Conservation (phyloP, 306 rosid genomes). For the Rubus idaeus region DNA sequence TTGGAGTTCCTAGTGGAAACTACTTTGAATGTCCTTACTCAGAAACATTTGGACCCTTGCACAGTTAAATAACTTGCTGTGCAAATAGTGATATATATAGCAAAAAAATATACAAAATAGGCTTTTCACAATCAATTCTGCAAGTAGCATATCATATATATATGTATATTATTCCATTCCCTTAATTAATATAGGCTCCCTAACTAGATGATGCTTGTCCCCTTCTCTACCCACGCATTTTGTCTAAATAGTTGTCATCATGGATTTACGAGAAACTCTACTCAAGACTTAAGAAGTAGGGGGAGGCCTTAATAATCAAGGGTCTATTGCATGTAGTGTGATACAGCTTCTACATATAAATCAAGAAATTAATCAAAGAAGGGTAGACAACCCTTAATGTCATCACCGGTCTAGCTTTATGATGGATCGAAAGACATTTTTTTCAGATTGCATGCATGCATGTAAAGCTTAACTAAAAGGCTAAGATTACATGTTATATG, state of each 20-base stretch:
- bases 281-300: not conserved
- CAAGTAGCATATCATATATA: not conserved
- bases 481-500: too few species aligned
- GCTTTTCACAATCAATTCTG: not conserved
- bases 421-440: not conserved
- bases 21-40: not conserved
- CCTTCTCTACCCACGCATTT: not conserved
- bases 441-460: not conserved
- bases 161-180: not conserved
- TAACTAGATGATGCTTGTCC: too few species aligned
- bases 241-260: not conserved
- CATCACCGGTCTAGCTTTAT: not conserved
- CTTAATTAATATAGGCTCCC: not conserved
- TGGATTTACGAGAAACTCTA: not conserved
- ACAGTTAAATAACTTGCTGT: not conserved
- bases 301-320: not conserved
- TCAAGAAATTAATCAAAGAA: not conserved
- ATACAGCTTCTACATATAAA: not conserved
- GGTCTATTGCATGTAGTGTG: not conserved
- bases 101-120: not conserved
- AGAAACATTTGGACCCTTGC: conserved; percentile 3
- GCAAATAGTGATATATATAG: not conserved
- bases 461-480: not conserved
- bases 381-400: not conserved
- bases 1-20: conserved; percentile 10